A percentile compares a stretch with the other conserved stretches of the same genome.
Conservation (phyloP, 163 green algal genomes). For the Chlorella variabilis region DNA sequence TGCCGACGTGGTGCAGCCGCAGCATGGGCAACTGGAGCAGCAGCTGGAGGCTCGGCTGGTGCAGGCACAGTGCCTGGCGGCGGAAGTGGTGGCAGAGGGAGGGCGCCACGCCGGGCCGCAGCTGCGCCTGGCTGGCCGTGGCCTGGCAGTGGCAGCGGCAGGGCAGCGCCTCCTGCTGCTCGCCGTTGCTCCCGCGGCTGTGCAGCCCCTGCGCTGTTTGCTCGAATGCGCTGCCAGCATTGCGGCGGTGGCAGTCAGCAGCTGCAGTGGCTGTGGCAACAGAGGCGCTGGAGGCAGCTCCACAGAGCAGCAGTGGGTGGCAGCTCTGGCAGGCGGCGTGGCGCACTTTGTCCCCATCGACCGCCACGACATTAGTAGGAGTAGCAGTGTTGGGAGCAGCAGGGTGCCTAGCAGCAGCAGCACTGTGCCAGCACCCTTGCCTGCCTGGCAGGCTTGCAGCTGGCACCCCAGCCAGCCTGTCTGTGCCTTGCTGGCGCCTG, state of each 20-base stretch:
- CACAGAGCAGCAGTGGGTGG: constrained; percentile 5
- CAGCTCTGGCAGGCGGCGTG: neutral
- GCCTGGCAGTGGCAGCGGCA: neutral
- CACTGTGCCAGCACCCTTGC: neutral
- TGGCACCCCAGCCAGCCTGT: constrained; percentile 9
- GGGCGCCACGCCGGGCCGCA: neutral
- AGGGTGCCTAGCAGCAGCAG: neutral
- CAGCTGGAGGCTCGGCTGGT: neutral
- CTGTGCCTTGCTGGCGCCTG: constrained; percentile 1
- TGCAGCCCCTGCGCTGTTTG: neutral
- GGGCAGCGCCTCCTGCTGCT: constrained; percentile 18
- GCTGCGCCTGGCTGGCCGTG: neutral
- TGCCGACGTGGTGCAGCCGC: no score
- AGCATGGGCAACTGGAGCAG: neutral
- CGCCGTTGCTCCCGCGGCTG: no score
- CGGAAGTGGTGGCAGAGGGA: neutral
- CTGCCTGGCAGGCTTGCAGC: neutral
- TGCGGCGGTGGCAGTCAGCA: constrained; percentile 12
- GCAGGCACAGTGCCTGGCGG: neutral
- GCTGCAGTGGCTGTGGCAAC: neutral
- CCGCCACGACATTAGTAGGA: neutral
- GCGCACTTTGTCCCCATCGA: neutral
- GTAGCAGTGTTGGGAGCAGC: neutral
- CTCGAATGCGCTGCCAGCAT: neutral
- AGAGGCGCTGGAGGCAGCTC: neutral